Evolutionary conservation across 2,329 filamentous ascomycete species (phyloP).

Genomic region (Ophiocordyceps sinensis): DNA sequence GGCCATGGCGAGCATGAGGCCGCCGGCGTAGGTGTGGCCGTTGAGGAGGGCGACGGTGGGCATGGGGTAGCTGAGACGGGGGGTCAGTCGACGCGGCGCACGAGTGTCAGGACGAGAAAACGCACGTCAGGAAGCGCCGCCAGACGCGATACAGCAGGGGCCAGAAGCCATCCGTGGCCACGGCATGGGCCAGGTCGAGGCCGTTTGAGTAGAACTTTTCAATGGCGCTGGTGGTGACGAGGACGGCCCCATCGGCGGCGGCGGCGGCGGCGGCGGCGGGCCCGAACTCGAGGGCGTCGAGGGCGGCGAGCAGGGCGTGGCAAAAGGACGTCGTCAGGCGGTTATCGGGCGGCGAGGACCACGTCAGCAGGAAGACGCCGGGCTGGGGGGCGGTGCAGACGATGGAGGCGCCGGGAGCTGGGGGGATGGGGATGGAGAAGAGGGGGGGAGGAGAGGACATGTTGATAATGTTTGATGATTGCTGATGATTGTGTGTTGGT

Average conservation of each 20-base stretch:
- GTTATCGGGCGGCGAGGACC: slow-evolving; percentile 60
- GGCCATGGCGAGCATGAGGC: slow-evolving; percentile 69
- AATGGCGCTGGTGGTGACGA: slow-evolving; percentile 63
- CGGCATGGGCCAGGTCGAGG: slow-evolving; percentile 59
- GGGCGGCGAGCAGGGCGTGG: slow-evolving; percentile 50
- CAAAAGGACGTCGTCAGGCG: slow-evolving; percentile 57
- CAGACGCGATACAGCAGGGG: slow-evolving; percentile 50
- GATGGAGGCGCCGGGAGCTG: slow-evolving; percentile 41
- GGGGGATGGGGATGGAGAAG: slow-evolving; percentile 38
- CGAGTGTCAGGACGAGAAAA: slow-evolving; percentile 8
- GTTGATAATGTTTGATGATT: background rate
- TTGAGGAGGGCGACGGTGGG: slow-evolving; percentile 68
- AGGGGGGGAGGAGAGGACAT: slow-evolving; percentile 4
- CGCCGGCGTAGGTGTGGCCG: slow-evolving; percentile 69
- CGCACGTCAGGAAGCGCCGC: slow-evolving; percentile 34
- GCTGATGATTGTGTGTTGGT: background rate
- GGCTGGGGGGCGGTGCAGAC: slow-evolving; percentile 45
- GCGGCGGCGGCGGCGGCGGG: slow-evolving; percentile 31
- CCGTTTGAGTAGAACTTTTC: slow-evolving; percentile 75
- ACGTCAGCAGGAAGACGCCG: slow-evolving; percentile 57
- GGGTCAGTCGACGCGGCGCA: too few relatives aligned
- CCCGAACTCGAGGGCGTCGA: slow-evolving; percentile 60
- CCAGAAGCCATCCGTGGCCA: slow-evolving; percentile 45
- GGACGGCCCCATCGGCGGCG: slow-evolving; percentile 53
- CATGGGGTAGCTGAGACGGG: slow-evolving; percentile 47